These are phyloP conservation scores for Diaporthe ampelina DNA, from an alignment of 2,329 filamentous ascomycete species.

Conservation along the genomic window DNA sequence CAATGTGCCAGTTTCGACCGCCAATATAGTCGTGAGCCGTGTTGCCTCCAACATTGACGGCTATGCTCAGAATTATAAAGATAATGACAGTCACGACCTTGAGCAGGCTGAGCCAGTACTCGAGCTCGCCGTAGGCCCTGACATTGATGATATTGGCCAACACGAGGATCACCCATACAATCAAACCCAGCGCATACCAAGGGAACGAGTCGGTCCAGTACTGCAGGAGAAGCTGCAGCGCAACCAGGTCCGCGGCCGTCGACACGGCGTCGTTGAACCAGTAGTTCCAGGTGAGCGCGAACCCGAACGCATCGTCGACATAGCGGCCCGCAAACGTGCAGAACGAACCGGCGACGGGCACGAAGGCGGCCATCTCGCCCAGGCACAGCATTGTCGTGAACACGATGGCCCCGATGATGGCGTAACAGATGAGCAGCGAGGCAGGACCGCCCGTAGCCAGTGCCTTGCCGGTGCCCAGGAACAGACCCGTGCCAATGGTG, in stretches of 20 bases:
- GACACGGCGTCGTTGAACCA: conserved; percentile 77
- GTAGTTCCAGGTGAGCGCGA: conserved; percentile 71
- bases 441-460: conserved; percentile 72
- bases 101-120: conserved; percentile 69
- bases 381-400: conserved; percentile 71
- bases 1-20: conserved; percentile 69
- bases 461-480: conserved; percentile 73
- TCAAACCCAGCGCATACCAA: conserved; percentile 73
- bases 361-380: conserved; percentile 72
- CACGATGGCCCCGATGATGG: conserved; percentile 69
- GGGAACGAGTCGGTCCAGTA: conserved; percentile 75
- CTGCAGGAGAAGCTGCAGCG: conserved; percentile 68
- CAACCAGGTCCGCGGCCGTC: conserved; percentile 72
- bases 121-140: conserved; percentile 67
- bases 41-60: conserved; percentile 72
- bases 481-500: conserved; percentile 72
- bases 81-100: conserved; percentile 68
- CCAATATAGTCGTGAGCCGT: conserved; percentile 68
- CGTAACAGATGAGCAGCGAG: conserved; percentile 69
- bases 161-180: conserved; percentile 71
- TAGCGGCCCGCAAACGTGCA: conserved; percentile 68
- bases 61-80: conserved; percentile 75
- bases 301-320: conserved; percentile 67
- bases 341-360: conserved; percentile 67
- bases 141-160: conserved; percentile 66